phyloP scores from a whole-genome alignment of 148 eudicot genomes.

The Nepenthes gracilis region DNA sequence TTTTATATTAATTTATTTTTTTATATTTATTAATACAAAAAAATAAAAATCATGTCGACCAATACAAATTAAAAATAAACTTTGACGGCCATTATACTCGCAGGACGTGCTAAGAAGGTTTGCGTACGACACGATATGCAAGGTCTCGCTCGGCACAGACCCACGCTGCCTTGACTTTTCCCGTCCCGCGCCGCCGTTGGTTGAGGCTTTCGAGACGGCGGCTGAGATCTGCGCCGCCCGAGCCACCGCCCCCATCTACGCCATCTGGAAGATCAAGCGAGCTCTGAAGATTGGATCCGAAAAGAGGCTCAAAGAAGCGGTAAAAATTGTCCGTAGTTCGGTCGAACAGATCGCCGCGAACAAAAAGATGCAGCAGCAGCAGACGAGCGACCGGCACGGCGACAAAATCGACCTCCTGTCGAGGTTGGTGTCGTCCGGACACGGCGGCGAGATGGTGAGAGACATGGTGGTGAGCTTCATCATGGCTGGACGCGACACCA shows the following conservation, averaged over 20 bases:
- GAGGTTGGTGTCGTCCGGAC: constrained; percentile 36
- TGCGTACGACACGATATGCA: constrained; percentile 65
- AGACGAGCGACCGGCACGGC: neutral
- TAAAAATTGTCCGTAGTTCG: constrained; percentile 19
- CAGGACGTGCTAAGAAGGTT: constrained; percentile 56
- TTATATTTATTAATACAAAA: neutral
- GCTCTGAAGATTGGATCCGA: constrained; percentile 48
- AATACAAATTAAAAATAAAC: no score
- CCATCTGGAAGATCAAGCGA: constrained; percentile 58
- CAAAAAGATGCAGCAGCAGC: constrained; percentile 10
- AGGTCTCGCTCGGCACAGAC: constrained; percentile 51
- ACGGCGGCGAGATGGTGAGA: constrained; percentile 27
- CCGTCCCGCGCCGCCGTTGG: constrained; percentile 36
- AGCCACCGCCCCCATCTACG: constrained; percentile 29
- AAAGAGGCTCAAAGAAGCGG: constrained; percentile 28
- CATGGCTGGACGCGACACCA: constrained; percentile 83
- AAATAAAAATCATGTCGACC: no score
- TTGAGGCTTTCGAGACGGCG: constrained; percentile 53
- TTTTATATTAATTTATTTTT: no score
- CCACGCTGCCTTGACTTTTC: constrained; percentile 49
- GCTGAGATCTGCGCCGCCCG: constrained; percentile 56
- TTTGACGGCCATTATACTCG: neutral
- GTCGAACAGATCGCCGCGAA: constrained; percentile 27
- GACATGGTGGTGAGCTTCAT: constrained; percentile 75
- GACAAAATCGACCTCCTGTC: constrained; percentile 35